Evolutionary conservation across 208 protist species (phyloP), one percentile per base, ranked within the genome.

Genomic region (Jaenimonas drosophilae): DNA sequence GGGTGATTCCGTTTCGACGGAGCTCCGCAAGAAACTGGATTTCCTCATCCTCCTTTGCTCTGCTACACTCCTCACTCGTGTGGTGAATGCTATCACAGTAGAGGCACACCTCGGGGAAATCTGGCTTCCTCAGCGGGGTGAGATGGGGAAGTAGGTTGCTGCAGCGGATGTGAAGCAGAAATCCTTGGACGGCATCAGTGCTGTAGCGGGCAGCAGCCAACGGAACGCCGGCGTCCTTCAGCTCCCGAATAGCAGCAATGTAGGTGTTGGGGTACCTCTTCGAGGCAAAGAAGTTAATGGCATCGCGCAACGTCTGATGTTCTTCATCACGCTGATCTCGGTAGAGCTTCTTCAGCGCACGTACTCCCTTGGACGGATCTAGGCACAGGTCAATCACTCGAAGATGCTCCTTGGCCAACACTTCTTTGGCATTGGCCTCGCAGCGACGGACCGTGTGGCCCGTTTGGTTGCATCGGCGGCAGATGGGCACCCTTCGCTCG

Each of bases 41-140:
- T 57, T 85, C 70, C 60, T 85, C 70, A 25, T 85, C 78, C 32
- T 64, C 59, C 14, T 45, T 54, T 20, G 65, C 70, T 4, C 50
- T 49, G 4, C 47, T 34, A 59, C 83, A 91, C 29, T 67, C 56
- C 38, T 84, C 83, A 45, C 66, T 73, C 42, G 40, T 37, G 55
- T 91, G 83, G 55, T 86, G 65, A 38, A 73, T 74, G 3, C 65
- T 76, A 53, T 88, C 78, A 54, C 83, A 91, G 62, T 83, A 88
- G 25, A 91, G 42, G 38, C 83, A 92, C 27, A 92, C 76, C 25
- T 92, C 73, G 0, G 83, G 83, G 61, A 92, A 92, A 37, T 47
- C 55, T 17, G 60, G 57, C 33, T 75, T 71, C 21, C 64, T 68
- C 28, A 88, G 54, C 27, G 76, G 73, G 19, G 44, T 44, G 4